These are phyloP conservation scores for Dorcoceras hygrometricum DNA, from an alignment of 257 asterid genomes.

Conservation along the genomic window DNA sequence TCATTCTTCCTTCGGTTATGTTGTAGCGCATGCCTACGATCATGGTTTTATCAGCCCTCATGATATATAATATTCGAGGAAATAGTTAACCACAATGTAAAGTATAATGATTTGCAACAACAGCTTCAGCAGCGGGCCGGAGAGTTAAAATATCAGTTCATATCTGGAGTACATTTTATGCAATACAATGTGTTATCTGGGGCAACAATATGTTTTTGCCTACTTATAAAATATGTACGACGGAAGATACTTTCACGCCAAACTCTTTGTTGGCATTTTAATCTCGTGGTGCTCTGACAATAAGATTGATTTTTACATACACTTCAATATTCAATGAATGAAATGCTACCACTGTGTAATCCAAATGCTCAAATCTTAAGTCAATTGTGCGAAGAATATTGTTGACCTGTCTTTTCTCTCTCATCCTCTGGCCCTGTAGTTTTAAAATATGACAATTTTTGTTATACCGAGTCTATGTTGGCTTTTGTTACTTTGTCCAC, in stretches of 20 bases:
- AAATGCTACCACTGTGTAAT: too few relatives aligned
- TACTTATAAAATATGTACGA: not conserved
- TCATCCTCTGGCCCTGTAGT: not conserved
- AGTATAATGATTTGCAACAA: not conserved
- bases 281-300: not conserved
- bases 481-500: not conserved
- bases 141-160: not conserved
- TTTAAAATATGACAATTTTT: too few relatives aligned
- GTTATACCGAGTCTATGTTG: not conserved
- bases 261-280: not conserved
- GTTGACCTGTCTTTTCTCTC: not conserved
- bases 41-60: slow-evolving; percentile 1
- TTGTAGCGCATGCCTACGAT: not conserved
- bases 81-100: not conserved
- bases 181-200: not conserved
- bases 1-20: slow-evolving; percentile 5
- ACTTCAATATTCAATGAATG: too few relatives aligned
- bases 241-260: not conserved
- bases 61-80: slow-evolving; percentile 1
- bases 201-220: not conserved
- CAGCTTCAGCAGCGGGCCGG: not conserved
- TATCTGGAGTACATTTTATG: not conserved
- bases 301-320: not conserved
- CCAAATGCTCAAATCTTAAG: not conserved
- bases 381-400: not conserved